These are phyloP conservation scores for Hypoxylon rubiginosum DNA, from an alignment of 2,329 filamentous ascomycete genomes.

Conservation along the genomic window DNA sequence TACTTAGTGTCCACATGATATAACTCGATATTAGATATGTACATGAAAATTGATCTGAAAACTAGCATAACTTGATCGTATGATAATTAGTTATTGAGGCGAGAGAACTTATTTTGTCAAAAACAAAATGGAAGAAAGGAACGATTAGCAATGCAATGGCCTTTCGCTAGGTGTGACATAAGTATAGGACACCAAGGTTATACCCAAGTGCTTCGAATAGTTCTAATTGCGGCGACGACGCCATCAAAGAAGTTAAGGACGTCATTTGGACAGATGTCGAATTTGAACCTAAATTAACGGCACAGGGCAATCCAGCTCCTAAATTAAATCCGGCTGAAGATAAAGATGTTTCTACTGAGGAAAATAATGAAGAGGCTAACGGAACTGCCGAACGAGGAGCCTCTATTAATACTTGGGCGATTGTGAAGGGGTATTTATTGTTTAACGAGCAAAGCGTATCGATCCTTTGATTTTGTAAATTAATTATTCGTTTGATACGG, in stretches of 20 bases:
- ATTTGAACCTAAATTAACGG: neutral
- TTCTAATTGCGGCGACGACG: neutral
- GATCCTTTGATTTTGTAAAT: neutral
- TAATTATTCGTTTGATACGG: neutral
- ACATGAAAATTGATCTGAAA: too few relatives aligned
- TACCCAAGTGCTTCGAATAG: too few relatives aligned
- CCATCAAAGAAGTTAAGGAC: neutral
- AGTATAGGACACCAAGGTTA: too few relatives aligned
- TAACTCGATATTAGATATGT: too few relatives aligned
- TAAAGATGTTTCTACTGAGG: neutral
- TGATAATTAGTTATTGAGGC: too few relatives aligned
- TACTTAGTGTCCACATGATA: too few relatives aligned
- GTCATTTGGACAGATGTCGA: neutral
- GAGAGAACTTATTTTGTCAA: too few relatives aligned
- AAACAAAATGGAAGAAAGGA: too few relatives aligned
- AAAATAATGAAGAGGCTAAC: neutral
- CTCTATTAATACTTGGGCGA: neutral
- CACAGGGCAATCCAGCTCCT: neutral
- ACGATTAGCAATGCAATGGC: too few relatives aligned
- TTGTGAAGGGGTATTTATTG: neutral
- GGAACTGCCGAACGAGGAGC: conserved; percentile 16
- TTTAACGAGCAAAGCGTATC: neutral
- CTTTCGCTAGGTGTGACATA: too few relatives aligned
- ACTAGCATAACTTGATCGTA: too few relatives aligned
- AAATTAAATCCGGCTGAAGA: conserved; percentile 23